Evolutionary conservation across 2,329 filamentous ascomycete genomes (phyloP).

Genomic region (Xylaria sp.): DNA sequence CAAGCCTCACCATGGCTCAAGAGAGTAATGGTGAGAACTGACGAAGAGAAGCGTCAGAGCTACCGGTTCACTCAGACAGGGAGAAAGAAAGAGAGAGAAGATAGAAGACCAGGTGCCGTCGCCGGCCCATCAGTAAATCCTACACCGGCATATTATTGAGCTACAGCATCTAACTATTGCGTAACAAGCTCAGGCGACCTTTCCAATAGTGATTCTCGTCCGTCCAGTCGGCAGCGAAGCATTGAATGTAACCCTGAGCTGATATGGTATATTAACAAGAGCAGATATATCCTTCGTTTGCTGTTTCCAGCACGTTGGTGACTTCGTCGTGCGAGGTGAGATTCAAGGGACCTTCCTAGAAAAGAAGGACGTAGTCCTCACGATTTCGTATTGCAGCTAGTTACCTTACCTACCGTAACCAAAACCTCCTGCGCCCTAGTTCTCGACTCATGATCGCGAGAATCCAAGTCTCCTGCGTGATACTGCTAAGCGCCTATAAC

Average conservation of each 20-base stretch:
- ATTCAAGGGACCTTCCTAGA: constrained; percentile 46
- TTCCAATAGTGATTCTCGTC: constrained; percentile 18
- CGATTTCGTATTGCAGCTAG: constrained; percentile 35
- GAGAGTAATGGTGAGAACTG: constrained; percentile 13
- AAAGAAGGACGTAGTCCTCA: constrained; percentile 42
- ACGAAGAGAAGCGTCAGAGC: constrained; percentile 4
- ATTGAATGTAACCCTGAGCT: constrained; percentile 20
- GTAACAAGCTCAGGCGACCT: not conserved
- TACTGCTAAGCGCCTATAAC: not conserved
- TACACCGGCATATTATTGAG: constrained; percentile 5
- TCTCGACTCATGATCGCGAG: constrained; percentile 5
- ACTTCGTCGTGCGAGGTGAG: constrained; percentile 30
- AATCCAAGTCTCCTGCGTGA: constrained; percentile 5
- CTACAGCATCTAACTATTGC: not conserved
- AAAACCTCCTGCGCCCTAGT: not conserved
- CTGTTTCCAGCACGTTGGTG: constrained; percentile 26
- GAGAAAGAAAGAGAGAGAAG: constrained; percentile 15
- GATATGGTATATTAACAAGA: constrained; percentile 26
- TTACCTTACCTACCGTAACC: constrained; percentile 5
- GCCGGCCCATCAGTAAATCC: constrained; percentile 12
- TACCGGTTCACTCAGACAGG: not conserved
- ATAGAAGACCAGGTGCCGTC: constrained; percentile 2
- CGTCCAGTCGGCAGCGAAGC: constrained; percentile 17
- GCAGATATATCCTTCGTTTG: constrained; percentile 25
- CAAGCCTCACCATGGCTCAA: constrained; percentile 23